These are phyloP conservation scores for Trichocladium antarcticum DNA, from an alignment of 495 filamentous ascomycete genomes.

Conservation along the genomic window DNA sequence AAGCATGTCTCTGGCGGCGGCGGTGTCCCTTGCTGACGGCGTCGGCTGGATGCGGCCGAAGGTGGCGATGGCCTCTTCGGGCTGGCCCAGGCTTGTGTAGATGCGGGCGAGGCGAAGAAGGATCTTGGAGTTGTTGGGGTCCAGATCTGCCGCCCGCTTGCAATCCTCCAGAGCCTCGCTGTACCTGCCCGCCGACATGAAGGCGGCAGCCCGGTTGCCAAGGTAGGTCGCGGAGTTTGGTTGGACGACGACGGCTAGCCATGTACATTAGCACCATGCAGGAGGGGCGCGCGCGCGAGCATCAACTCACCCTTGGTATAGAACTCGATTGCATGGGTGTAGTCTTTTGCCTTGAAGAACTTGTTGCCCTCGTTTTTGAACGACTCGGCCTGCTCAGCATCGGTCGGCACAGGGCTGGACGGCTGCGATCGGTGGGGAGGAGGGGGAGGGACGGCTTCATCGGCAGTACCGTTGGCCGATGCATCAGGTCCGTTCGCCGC, in stretches of 20 bases:
- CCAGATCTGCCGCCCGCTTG: conserved; percentile 63
- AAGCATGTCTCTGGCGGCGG: conserved; percentile 69
- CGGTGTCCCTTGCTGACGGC: conserved; percentile 70
- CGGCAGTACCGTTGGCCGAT: conserved; percentile 22
- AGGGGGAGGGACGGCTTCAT: conserved; percentile 53
- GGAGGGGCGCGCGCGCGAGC: too few relatives aligned
- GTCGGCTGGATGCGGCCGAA: conserved; percentile 60
- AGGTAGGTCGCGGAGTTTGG: conserved; percentile 77
- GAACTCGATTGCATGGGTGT: conserved; percentile 71
- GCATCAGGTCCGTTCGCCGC: conserved; percentile 51
- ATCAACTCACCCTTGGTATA: conserved; percentile 71
- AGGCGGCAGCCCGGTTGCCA: conserved; percentile 88
- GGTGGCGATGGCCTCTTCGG: conserved; percentile 75
- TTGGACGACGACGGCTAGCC: conserved; percentile 66
- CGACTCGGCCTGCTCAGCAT: conserved; percentile 64
- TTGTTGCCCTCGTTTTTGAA: conserved; percentile 92
- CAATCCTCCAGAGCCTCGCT: conserved; percentile 75
- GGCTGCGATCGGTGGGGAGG: conserved; percentile 64
- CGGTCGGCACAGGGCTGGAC: conserved; percentile 44
- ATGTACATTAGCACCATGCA: conserved; percentile 10
- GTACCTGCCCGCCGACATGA: conserved; percentile 72
- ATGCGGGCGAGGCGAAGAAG: conserved; percentile 80
- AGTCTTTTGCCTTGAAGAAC: conserved; percentile 88
- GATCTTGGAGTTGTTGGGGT: conserved; percentile 74
- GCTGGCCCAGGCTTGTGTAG: conserved; percentile 72